Percentiles rank a stretch among this genome's conserved stretches.
These are phyloP conservation scores for Boletus huronensis DNA, from an alignment of 768 basidiomycete genomes.

Conservation along the genomic window DNA sequence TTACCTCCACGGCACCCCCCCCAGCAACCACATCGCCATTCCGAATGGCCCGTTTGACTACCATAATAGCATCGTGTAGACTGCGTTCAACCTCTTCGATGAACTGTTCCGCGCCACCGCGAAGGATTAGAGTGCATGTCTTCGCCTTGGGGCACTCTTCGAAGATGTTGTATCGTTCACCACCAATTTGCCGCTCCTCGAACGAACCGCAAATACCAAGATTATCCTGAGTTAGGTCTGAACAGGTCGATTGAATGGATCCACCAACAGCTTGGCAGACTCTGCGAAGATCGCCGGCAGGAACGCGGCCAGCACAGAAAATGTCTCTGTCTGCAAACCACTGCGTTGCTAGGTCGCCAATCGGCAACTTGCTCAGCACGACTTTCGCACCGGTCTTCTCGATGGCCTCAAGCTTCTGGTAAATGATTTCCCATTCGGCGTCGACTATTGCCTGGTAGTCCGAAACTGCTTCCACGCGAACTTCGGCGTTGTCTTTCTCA, in stretches of 20 bases:
- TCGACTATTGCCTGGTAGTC: constrained; percentile 99
- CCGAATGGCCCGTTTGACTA: constrained; percentile 95
- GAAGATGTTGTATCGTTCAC: constrained; percentile 95
- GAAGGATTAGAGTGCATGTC: constrained; percentile 90
- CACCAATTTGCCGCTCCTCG: constrained; percentile 94
- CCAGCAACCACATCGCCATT: constrained; percentile 97
- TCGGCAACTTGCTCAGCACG: constrained; percentile 95
- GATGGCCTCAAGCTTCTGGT: constrained; percentile 93
- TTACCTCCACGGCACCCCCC: constrained; percentile 93
- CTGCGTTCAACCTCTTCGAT: constrained; percentile 97
- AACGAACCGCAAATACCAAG: constrained; percentile 92
- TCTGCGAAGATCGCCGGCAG: constrained; percentile 83
- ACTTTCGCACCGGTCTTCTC: constrained; percentile 96
- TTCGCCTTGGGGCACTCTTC: constrained; percentile 90
- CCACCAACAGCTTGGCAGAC: constrained; percentile 97
- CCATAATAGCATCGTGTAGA: constrained; percentile 98
- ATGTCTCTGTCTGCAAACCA: constrained; percentile 99
- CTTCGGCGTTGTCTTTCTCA: constrained; percentile 99
- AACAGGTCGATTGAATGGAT: constrained; percentile 90
- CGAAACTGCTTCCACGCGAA: constrained; percentile 92
- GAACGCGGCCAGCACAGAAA: constrained; percentile 97
- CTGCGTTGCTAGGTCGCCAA: constrained; percentile 97
- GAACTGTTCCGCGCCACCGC: constrained; percentile 98
- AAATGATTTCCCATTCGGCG: constrained; percentile 99
- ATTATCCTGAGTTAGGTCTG: constrained; percentile 86